Evolutionary conservation across 2,329 filamentous ascomycete species (phyloP).

Genomic region (Chaetothyriales sp.): DNA sequence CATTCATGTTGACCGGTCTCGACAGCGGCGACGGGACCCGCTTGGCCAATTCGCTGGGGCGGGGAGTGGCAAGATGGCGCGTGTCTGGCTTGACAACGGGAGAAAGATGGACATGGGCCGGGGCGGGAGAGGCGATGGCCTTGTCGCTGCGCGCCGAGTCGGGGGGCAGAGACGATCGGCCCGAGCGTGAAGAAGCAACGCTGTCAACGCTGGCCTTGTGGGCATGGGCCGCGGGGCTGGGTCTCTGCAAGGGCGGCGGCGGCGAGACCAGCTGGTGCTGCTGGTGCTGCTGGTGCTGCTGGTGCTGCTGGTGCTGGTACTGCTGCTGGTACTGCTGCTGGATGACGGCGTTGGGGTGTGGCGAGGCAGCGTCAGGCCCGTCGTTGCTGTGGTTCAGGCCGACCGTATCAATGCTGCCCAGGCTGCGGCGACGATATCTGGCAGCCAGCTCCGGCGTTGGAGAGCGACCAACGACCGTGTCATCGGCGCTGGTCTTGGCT

Average conservation of each 20-base stretch:
- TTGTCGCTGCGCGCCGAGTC: slow-evolving; percentile 40
- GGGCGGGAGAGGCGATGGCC: background rate
- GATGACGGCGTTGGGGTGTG: slow-evolving; percentile 24
- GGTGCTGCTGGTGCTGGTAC: slow-evolving; percentile 6
- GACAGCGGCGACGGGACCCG: slow-evolving; percentile 61
- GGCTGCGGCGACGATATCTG: slow-evolving; percentile 67
- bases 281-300: slow-evolving; percentile 8
- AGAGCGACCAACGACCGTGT: slow-evolving; percentile 42
- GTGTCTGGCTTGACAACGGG: slow-evolving; percentile 35
- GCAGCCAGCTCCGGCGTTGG: slow-evolving; percentile 54
- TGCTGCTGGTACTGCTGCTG: slow-evolving; percentile 13
- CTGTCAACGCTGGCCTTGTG: slow-evolving; percentile 53
- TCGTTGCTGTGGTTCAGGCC: slow-evolving; percentile 25
- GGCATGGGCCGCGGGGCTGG: slow-evolving; percentile 28
- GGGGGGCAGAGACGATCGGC: slow-evolving; percentile 44
- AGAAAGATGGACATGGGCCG: background rate
- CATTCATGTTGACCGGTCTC: slow-evolving; percentile 48
- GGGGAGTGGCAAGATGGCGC: slow-evolving; percentile 37
- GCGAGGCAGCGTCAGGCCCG: slow-evolving; percentile 15
- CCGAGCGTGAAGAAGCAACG: slow-evolving; percentile 33
- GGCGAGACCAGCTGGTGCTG: too few species aligned
- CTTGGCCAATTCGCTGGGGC: slow-evolving; percentile 35
- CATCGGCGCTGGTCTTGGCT: slow-evolving; percentile 53
- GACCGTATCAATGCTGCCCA: slow-evolving; percentile 50
- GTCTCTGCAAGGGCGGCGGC: slow-evolving; percentile 17